Conservation (phyloP, 768 basidiomycete genomes). For the Tylopilus sp. region DNA sequence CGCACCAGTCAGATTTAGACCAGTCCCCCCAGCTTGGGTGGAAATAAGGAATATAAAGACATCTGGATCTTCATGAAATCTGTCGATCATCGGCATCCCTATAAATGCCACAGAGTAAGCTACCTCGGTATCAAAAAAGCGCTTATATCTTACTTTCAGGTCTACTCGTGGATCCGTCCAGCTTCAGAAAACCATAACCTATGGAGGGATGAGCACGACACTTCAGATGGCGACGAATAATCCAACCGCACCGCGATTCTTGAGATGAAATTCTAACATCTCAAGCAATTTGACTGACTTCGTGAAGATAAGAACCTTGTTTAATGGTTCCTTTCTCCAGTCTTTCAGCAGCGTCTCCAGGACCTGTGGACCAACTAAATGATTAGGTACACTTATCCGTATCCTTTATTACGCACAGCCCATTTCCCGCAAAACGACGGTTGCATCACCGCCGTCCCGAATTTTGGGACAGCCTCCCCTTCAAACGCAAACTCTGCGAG, state of each 20-base stretch:
- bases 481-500: constrained; percentile 64
- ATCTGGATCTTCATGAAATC: constrained; percentile 70
- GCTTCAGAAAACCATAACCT: constrained; percentile 63
- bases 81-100: constrained; percentile 87
- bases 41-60: constrained; percentile 86
- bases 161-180: constrained; percentile 77
- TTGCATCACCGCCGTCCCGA: constrained; percentile 58
- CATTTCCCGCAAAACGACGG: constrained; percentile 81
- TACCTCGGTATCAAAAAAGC: background rate
- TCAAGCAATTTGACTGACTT: constrained; percentile 88
- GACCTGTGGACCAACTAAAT: constrained; percentile 43
- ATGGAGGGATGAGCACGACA: background rate
- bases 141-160: constrained; percentile 52
- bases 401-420: constrained; percentile 49
- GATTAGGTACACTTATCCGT: background rate
- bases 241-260: constrained; percentile 41
- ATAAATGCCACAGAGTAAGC: background rate
- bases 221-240: background rate
- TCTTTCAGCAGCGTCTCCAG: constrained; percentile 62
- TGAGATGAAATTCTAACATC: constrained; percentile 77
- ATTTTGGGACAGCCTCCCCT: constrained; percentile 51
- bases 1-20: constrained; percentile 85
- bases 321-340: constrained; percentile 61
- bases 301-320: constrained; percentile 93
- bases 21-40: constrained; percentile 88